Evolutionary conservation across 306 rosid species (phyloP), one percentile per base, ranked within the genome.

Genomic region (Coriaria nepalensis): DNA sequence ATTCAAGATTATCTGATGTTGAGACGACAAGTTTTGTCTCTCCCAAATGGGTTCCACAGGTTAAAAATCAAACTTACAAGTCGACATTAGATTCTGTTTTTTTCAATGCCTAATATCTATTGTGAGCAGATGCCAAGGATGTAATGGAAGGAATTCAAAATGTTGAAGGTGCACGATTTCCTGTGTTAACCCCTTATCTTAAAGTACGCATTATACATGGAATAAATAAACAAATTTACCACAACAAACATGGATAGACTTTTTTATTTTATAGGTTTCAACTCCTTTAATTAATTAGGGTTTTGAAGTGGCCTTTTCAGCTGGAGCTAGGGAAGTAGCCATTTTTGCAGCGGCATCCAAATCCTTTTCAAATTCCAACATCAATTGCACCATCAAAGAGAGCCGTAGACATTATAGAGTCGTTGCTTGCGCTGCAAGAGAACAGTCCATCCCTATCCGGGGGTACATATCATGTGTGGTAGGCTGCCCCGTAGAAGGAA

Each of bases 1-100:
- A 93, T 59, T 66, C 95, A 13, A 93, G 97, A 40, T 67, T 88
- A 73, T 64, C 78, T 40, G 73, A 78, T 59, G 83, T 83, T 34
- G 96, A 88, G 72, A 88, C 93, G 6, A 83, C 94, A 8, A 83
- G 96, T 78, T 88, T 88, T 66, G 94, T 88, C 57, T 83, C 96
- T 12, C 94, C 94, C 53, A 87, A 83, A 83, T 83, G 96, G 93
- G 88, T 87, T 45, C 94, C 93, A 0, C 96, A 87, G 94, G 94
- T 87, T 20, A 20, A 20, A 20, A 67, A 63, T 6, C 20, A 9
- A 14, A 39, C 29, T 20, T 20, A 20, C 29, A 20, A 20, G 29
- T 20, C 29, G 3, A 20, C 29, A 20, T 20, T 20, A 20, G 3
- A 1, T 20, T 20, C 1, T 20, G 29, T 20, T 20, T 20, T 20